Evolutionary conservation across 805 yeast species (phyloP), one percentile per base, ranked within the genome.

Genomic region (Naumovozyma castellii): DNA sequence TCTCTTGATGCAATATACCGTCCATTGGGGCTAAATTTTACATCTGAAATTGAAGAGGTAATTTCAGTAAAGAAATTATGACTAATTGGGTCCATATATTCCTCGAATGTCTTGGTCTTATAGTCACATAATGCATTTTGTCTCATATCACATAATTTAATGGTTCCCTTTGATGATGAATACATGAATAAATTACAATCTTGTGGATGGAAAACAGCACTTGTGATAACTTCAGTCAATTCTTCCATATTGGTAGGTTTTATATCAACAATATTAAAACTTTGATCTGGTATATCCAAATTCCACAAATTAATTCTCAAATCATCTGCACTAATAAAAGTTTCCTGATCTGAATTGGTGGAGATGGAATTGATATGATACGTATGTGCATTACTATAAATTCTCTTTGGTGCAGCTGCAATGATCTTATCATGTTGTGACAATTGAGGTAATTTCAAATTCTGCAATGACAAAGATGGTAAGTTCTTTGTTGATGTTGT

Each of bases 201-300:
- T 35, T 69, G 65, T 13, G 99, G 98, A 62, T 94, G 97, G 68
- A 94, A 94, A 61, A 87, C 95, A 2, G 97, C 94, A 55, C 88
- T 76, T 15, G 99, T 92, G 48, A 92, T 90, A 38, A 92, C 98
- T 64, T 92, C 98, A 9, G 98, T 90, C 53, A 92, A 74, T 66
- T 92, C 99, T 68, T 92, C 99, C 98, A 92, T 94, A 64, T 87
- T 87, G 5, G 87, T 84, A 8, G 99, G 99, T 62, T 94, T 87
- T 56, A 92, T 92, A 65, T 92, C 98, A 43, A 92, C 98, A 49
- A 92, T 92, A 63, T 92, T 94, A 66, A 92, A 92, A 53, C 88
- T 77, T 66, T 90, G 96, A 63, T 90, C 95, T 16, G 96, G 86
- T 50, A 87, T 84, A 40, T 85, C 87, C 50, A 90, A 70, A 62